Conservation (phyloP, 2,329 filamentous ascomycete genomes). For the Sporothrix protearum region DNA sequence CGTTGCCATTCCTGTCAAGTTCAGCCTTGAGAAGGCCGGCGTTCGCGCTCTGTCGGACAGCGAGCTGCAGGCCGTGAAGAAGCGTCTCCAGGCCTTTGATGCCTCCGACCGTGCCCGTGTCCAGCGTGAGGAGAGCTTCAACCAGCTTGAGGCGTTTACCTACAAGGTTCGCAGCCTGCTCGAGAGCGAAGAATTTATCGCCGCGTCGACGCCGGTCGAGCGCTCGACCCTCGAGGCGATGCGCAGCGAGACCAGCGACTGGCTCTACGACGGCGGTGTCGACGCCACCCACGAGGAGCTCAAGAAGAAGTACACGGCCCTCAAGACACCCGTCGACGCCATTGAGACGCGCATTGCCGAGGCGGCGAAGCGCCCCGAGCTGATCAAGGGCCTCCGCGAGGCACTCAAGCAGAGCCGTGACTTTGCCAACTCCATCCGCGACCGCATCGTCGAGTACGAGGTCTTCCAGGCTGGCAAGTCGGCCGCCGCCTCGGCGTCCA, state of each 20-base stretch:
- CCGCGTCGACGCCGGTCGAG: slow-evolving; percentile 65
- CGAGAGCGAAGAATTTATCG: slow-evolving; percentile 69
- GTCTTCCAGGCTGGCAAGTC: slow-evolving; percentile 53
- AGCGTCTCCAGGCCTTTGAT: slow-evolving; percentile 79
- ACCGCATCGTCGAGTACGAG: slow-evolving; percentile 67
- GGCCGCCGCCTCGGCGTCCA: slow-evolving; percentile 47
- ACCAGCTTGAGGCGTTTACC: slow-evolving; percentile 89
- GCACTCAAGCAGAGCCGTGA: slow-evolving; percentile 67
- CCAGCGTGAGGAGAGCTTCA: slow-evolving; percentile 79
- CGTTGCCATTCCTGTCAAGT: slow-evolving; percentile 51
- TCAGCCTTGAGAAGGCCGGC: slow-evolving; percentile 49
- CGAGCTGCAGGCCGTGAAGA: slow-evolving; percentile 53
- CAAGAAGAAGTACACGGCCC: slow-evolving; percentile 68
- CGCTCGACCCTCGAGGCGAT: slow-evolving; percentile 64
- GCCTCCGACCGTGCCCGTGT: slow-evolving; percentile 74
- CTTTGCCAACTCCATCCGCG: slow-evolving; percentile 67
- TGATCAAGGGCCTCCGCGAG: slow-evolving; percentile 63
- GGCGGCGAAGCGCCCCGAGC: slow-evolving; percentile 63
- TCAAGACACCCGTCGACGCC: slow-evolving; percentile 74
- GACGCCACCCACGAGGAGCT: slow-evolving; percentile 73
- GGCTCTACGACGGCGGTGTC: slow-evolving; percentile 83
- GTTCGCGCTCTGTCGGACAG: slow-evolving; percentile 48
- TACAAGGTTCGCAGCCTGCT: slow-evolving; percentile 84
- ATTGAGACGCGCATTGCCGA: slow-evolving; percentile 74
- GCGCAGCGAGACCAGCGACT: slow-evolving; percentile 70